A percentile compares a stretch with the other conserved stretches of the same genome.
Evolutionary conservation across 2,329 filamentous ascomycete genomes (phyloP).

Genomic region (Emericellopsis cladophorae): DNA sequence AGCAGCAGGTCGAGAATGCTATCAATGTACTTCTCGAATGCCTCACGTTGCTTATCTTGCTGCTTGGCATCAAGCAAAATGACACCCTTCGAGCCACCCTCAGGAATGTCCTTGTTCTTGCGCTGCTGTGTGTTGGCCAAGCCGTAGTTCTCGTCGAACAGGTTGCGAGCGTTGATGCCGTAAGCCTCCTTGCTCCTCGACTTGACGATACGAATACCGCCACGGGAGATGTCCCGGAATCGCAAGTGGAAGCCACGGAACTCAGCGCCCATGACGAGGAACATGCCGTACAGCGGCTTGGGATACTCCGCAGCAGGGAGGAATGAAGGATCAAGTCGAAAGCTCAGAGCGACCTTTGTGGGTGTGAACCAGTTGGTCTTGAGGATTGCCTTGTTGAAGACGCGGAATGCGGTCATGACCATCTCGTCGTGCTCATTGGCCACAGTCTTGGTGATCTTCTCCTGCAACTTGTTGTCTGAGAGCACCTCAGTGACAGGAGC

Average conservation of each 20-base stretch:
- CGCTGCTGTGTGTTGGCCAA: constrained; percentile 96
- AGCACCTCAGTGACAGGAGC: constrained; percentile 55
- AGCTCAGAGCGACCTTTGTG: constrained; percentile 95
- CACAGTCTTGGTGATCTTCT: constrained; percentile 63
- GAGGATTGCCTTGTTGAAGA: constrained; percentile 85
- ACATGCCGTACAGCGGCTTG: constrained; percentile 92
- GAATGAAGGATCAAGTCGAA: constrained; percentile 83
- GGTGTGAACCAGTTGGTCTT: constrained; percentile 98
- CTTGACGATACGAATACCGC: constrained; percentile 97
- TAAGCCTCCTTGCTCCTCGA: constrained; percentile 94
- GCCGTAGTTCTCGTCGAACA: constrained; percentile 99
- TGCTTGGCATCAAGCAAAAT: constrained; percentile 88
- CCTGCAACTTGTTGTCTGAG: constrained; percentile 59
- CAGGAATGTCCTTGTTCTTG: constrained; percentile 99
- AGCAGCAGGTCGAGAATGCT: constrained; percentile 92
- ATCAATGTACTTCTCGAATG: constrained; percentile 99
- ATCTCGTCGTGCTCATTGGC: constrained; percentile 93
- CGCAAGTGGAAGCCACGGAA: constrained; percentile 95
- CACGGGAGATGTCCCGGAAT: constrained; percentile 92
- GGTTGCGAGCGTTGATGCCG: constrained; percentile 85
- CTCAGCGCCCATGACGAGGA: constrained; percentile 93
- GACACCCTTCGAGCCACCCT: constrained; percentile 96
- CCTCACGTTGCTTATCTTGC: constrained; percentile 82
- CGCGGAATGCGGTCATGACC: constrained; percentile 93
- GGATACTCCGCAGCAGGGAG: constrained; percentile 87